Base-by-base conservation (phyloP, 805 yeast genomes). In the Zygosaccharomyces bailii region DNA sequence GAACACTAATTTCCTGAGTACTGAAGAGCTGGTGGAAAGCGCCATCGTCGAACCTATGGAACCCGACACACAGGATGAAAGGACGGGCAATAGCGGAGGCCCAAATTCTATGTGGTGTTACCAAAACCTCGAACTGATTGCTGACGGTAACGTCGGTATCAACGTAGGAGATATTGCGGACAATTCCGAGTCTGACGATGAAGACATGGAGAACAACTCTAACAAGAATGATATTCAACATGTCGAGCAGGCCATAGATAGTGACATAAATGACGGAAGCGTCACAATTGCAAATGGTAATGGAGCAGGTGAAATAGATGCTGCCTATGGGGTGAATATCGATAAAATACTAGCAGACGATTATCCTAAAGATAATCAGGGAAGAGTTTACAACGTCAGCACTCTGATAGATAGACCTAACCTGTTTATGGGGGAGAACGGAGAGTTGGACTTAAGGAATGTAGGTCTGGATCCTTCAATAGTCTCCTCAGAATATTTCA, bases 1-100 rank as follows among this genome's bases (percentile, higher is more conserved):
- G 46, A 66, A 63, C 41, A 61, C 68, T 30, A 60, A 70, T 34
- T 81, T 79, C 52, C 67, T 75, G 8, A 78, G 84, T 14, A 78
- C 78, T 34, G 80, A 74, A 42, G 86, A 81, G 53, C 71, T 80
- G 35, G 77, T 80, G 2, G 78, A 79, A 19, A 75, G 83, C 55
- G 78, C 84, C 49, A 70, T 78, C 9, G 76, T 74, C 55, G 81
- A 78, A 44, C 63, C 57, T 8, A 60, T 61, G 55, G 70, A 67
- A 49, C 69, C 70, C 11, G 56, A 53, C 32, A 43, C 45, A 14
- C 47, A 43, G n/a, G 32, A 36, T 5, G 42, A 31, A 31, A 35
- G 31, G 21, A 19, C 39, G 5, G 21, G 21, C 18, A 37, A 40
- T 31, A 20, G 32, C 14, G 24, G 13, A 20, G 25, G 18, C 7